Percentiles rank a stretch among this genome's conserved stretches.
Conservation (phyloP, 1,284 basidiomycete genomes). For the Cerrena zonata region DNA sequence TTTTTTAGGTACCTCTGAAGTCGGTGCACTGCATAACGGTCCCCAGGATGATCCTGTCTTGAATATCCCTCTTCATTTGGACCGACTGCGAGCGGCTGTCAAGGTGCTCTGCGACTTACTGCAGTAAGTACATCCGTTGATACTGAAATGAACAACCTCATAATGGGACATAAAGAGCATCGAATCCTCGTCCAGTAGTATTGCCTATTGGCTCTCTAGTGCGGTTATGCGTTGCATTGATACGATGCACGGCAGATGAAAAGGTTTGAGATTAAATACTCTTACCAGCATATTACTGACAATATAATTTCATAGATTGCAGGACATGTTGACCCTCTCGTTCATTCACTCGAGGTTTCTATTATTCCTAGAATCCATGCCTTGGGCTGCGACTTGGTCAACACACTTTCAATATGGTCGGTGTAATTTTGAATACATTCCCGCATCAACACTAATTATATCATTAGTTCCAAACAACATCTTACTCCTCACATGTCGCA, state of each 20-base stretch:
- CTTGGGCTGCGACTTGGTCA: conserved; percentile 47
- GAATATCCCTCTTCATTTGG: conserved; percentile 49
- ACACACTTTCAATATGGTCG: conserved; percentile 48
- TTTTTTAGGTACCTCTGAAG: not conserved
- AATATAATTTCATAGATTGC: conserved; percentile 33
- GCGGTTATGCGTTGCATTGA: conserved; percentile 44
- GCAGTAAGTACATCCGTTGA: conserved; percentile 41
- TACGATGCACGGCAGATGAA: conserved; percentile 56
- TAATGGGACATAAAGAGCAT: conserved; percentile 36
- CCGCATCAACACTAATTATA: not conserved
- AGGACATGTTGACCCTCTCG: conserved; percentile 42
- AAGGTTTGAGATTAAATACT: conserved; percentile 27
- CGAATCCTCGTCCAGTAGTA: conserved; percentile 61
- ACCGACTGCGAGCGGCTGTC: conserved; percentile 53
- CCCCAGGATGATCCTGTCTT: conserved; percentile 33
- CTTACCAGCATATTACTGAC: not conserved
- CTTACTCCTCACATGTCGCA: conserved; percentile 48
- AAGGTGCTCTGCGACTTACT: conserved; percentile 50
- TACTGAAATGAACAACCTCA: not conserved
- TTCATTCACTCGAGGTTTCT: conserved; percentile 49
- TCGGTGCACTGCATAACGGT: conserved; percentile 4
- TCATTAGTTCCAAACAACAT: conserved; percentile 41
- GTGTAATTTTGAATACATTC: conserved; percentile 15
- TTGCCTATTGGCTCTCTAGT: conserved; percentile 64
- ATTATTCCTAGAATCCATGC: conserved; percentile 50